Evolutionary conservation across 2,329 filamentous ascomycete species (phyloP), one percentile per base, ranked within the genome.

Genomic region (Periconia digitata): DNA sequence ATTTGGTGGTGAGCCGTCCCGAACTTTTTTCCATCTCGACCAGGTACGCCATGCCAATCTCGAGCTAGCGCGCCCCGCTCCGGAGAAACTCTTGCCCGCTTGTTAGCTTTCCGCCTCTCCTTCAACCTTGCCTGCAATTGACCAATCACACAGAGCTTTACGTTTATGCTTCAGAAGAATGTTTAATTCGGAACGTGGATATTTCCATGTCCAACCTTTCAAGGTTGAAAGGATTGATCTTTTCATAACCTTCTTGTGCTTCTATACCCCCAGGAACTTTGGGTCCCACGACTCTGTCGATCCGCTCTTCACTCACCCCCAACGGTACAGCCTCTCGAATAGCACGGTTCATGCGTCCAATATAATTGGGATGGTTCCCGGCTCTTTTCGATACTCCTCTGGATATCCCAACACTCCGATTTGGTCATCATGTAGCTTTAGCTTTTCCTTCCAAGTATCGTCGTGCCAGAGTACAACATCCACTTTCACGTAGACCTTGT

Each of bases 181-280:
- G n/a, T n/a, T 32, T 32, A 13, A 15, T 4, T 15, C 8, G 27
- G n/a, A 10, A 15, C 27, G 27, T 32, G 12, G 10, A 10, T 32
- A 10, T 32, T 32, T 32, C 10, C 12, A 32, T 32, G 27, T 12
- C 27, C 27, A 6, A 32, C n/a, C n/a, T 32, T 5, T 10, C 3
- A 32, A 12, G 10, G 3, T 10, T 10, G 17, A 39, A 22, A 4
- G 16, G 37, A 2, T 39, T 46, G n/a, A 41, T 35, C 27, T 47
- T 40, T 17, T 40, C 45, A 47, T 43, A 47, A 12, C 45, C 40
- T n/a, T 43, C 39, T 22, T 32, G 29, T 4, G 45, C 45, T 24
- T 47, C 45, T 12, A 47, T 35, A 17, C 45, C 45, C 23, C 39
- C 32, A n/a, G 16, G 12, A 1, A 47, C 45, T 21, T 22, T 37